phyloP scores from a whole-genome alignment of 305 asterid species.

The Stenogyne calaminthoides region DNA sequence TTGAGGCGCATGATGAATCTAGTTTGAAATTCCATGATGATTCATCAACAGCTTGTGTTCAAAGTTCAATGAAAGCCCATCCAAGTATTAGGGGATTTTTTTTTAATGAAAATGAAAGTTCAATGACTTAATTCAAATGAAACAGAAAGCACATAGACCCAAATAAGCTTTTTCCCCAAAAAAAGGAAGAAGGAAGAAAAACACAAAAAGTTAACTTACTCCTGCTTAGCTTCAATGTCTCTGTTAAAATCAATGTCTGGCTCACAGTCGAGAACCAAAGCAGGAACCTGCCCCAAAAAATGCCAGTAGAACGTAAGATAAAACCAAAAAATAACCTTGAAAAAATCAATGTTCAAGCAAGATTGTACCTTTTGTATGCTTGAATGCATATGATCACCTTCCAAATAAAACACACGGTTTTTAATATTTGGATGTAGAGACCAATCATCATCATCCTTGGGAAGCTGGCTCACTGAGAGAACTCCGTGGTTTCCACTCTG shows the following conservation, averaged over 20 bases:
- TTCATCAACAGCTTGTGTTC: not conserved
- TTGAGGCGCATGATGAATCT: not conserved
- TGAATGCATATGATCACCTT: conserved; percentile 92
- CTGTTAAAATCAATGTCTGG: conserved; percentile 89
- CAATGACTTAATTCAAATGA: not conserved
- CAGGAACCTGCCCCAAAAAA: conserved; percentile 70
- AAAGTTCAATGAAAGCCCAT: not conserved
- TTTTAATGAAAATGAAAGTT: not conserved
- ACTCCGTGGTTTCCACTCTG: conserved; percentile 84
- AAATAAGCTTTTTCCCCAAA: not conserved
- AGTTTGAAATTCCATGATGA: not conserved
- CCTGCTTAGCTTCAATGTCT: conserved; percentile 85
- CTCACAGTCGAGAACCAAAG: conserved; percentile 97
- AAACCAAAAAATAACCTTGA: not conserved
- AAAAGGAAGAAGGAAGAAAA: not conserved
- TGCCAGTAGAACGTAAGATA: not conserved
- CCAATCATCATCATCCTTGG: conserved; percentile 52
- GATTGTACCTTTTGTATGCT: conserved; percentile 82
- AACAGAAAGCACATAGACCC: not conserved
- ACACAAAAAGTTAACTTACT: conserved; percentile 50
- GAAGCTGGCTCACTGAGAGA: conserved; percentile 66
- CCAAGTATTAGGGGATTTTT: not conserved
- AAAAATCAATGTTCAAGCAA: conserved; percentile 2
- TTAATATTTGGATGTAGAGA: conserved; percentile 70
- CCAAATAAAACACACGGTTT: conserved; percentile 83